Evolutionary conservation across 768 basidiomycete species (phyloP).

Genomic region (Tylopilus balloui): DNA sequence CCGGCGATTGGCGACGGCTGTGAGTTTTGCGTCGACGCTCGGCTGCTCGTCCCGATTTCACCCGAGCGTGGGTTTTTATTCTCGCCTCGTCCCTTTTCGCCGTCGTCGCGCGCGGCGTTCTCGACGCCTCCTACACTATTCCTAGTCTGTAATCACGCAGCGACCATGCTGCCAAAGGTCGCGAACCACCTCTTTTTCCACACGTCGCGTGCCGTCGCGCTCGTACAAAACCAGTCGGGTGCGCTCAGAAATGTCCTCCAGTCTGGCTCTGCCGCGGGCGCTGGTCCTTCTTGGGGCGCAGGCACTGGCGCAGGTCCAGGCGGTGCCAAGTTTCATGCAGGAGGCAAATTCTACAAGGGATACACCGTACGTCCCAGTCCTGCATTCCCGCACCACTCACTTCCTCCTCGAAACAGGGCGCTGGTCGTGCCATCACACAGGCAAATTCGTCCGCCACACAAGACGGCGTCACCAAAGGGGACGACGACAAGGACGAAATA

Average conservation of each 20-base stretch:
- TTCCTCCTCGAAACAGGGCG: conserved; percentile 42
- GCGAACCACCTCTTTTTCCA: conserved; percentile 74
- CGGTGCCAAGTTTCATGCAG: conserved; percentile 66
- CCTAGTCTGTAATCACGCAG: conserved; percentile 2
- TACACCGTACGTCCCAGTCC: conserved; percentile 50
- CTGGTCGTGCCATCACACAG: conserved; percentile 68
- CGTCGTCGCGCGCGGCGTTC: not conserved
- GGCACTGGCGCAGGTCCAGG: conserved; percentile 57
- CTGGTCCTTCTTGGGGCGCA: conserved; percentile 51
- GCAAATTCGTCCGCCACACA: conserved; percentile 57
- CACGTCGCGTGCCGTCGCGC: conserved; percentile 70
- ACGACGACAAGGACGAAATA: conserved; percentile 59
- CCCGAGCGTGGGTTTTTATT: conserved; percentile 24
- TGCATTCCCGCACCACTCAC: not conserved
- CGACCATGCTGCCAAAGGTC: conserved; percentile 75
- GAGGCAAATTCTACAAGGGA: conserved; percentile 64
- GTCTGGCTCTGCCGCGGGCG: conserved; percentile 41
- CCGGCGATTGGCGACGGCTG: conserved; percentile 30
- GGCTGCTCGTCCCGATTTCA: conserved; percentile 18
- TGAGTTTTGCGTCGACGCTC: conserved; percentile 13
- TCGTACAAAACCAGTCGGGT: conserved; percentile 66
- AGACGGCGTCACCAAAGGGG: conserved; percentile 43
- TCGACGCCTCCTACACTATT: not conserved
- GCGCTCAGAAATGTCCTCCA: conserved; percentile 77
- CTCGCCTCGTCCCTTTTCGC: not conserved